Evolutionary conservation across 1,139 yeast genomes (phyloP).

Genomic region (Hanseniaspora gamundiae): DNA sequence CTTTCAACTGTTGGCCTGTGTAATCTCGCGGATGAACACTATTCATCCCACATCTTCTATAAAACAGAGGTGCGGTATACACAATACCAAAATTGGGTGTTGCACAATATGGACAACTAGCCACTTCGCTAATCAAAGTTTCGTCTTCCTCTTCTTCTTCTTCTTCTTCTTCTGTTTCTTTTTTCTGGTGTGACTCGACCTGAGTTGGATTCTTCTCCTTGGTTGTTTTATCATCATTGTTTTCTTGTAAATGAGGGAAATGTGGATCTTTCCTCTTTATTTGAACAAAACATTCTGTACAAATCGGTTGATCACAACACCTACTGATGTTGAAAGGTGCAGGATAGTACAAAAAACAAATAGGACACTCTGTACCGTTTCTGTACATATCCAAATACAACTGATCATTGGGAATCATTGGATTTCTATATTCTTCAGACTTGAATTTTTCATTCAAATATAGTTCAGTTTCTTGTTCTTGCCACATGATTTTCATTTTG

Average conservation of each 20-base stretch:
- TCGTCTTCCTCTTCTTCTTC: constrained; percentile 36
- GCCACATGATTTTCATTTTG: constrained; percentile 37
- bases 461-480: constrained; percentile 39
- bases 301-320: constrained; percentile 87
- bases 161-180: constrained; percentile 15
- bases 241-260: constrained; percentile 30
- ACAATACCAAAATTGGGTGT: constrained; percentile 77
- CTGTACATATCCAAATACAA: constrained; percentile 44
- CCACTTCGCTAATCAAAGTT: constrained; percentile 70
- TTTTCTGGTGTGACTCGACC: background rate
- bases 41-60: constrained; percentile 42
- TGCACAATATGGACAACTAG: constrained; percentile 91
- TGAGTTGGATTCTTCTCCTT: background rate
- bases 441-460: constrained; percentile 31
- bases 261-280: constrained; percentile 92
- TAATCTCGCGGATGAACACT: constrained; percentile 28
- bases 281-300: constrained; percentile 95
- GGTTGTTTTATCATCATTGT: constrained; percentile 4
- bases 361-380: constrained; percentile 76
- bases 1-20: background rate
- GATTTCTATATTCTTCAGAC: constrained; percentile 12
- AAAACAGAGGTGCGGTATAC: constrained; percentile 50
- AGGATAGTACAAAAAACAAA: constrained; percentile 84
- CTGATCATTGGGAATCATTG: constrained; percentile 29
- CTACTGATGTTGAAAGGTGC: constrained; percentile 66